Evolutionary conservation across 2,329 filamentous ascomycete species (phyloP).

Genomic region (Colletotrichum liriopes): DNA sequence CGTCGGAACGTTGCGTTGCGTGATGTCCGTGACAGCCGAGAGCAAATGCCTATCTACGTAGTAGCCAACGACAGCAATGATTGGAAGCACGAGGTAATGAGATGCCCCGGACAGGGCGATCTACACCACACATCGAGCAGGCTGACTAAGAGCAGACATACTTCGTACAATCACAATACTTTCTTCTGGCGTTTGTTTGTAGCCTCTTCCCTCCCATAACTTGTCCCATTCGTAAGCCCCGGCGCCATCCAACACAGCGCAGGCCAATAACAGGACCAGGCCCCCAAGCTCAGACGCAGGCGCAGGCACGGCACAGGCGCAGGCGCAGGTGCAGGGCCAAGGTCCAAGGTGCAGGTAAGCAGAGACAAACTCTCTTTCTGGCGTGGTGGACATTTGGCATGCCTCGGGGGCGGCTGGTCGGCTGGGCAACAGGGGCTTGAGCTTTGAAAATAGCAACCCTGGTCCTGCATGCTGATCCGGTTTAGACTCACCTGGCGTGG

Average conservation of each 20-base stretch:
- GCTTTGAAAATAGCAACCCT: constrained; percentile 39
- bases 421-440: constrained; percentile 38
- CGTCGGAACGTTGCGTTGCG: not conserved
- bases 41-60: too few species aligned
- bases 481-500: constrained; percentile 27
- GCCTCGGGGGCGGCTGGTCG: constrained; percentile 30
- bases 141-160: constrained; percentile 11
- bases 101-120: constrained; percentile 10
- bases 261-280: not conserved
- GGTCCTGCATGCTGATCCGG: constrained; percentile 42
- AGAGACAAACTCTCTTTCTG: constrained; percentile 36
- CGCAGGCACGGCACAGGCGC: constrained; percentile 1
- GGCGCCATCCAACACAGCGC: not conserved
- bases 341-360: constrained; percentile 8
- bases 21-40: not conserved
- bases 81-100: not conserved
- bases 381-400: constrained; percentile 21
- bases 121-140: not conserved
- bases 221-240: not conserved
- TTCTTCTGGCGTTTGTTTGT: constrained; percentile 3
- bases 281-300: not conserved
- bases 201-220: not conserved
- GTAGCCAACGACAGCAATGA: not conserved
- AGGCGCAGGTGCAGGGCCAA: constrained; percentile 5
- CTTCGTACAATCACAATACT: not conserved